phyloP scores from a whole-genome alignment of 1,284 basidiomycete genomes.

The Porodaedalea pini region DNA sequence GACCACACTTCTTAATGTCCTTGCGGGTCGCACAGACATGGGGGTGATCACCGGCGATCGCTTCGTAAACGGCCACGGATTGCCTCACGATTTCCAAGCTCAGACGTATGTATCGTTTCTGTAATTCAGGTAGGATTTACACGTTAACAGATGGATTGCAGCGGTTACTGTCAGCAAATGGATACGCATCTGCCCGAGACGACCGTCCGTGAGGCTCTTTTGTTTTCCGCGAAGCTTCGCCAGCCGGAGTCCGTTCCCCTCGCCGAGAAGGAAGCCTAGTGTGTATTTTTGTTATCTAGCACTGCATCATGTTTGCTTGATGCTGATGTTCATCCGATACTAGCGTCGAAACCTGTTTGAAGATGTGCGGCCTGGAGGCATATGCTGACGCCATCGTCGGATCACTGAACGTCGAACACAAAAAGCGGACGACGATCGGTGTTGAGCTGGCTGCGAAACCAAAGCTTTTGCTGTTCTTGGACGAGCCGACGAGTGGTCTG shows the following conservation, averaged over 20 bases:
- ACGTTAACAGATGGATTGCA: constrained; percentile 26
- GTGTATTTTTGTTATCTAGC: constrained; percentile 7
- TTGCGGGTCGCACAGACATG: constrained; percentile 75
- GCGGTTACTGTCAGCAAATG: constrained; percentile 78
- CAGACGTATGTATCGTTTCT: constrained; percentile 45
- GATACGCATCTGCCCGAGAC: constrained; percentile 71
- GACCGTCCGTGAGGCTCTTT: constrained; percentile 82
- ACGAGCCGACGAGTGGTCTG: constrained; percentile 81
- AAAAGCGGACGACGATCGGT: constrained; percentile 78
- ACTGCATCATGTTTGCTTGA: background rate
- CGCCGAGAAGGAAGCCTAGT: constrained; percentile 79
- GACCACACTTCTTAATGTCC: constrained; percentile 80
- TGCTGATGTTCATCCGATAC: background rate
- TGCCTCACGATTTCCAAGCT: constrained; percentile 73
- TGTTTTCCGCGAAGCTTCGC: constrained; percentile 79
- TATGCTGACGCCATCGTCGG: constrained; percentile 77
- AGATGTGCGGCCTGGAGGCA: constrained; percentile 72
- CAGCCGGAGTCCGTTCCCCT: constrained; percentile 67
- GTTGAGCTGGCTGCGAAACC: constrained; percentile 82
- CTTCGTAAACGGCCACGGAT: constrained; percentile 71
- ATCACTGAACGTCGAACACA: constrained; percentile 70
- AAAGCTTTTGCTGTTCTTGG: constrained; percentile 74
- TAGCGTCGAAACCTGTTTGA: constrained; percentile 74
- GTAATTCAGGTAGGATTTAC: background rate
- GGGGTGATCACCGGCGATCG: constrained; percentile 80